These are phyloP conservation scores for Aspergillus fijiensis DNA, from an alignment of 2,329 filamentous ascomycete species.

Conservation along the genomic window DNA sequence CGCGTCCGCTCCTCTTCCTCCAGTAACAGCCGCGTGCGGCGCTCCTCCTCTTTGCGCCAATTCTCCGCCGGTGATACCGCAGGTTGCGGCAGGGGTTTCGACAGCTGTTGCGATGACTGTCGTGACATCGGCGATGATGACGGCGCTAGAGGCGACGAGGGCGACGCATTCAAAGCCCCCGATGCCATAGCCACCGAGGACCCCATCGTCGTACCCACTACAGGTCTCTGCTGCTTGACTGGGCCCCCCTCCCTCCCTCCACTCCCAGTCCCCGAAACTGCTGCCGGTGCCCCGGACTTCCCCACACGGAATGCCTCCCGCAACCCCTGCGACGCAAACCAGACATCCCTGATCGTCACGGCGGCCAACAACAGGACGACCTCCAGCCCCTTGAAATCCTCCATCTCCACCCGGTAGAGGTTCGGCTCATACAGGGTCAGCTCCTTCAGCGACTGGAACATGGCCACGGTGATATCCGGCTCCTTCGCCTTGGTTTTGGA, in stretches of 20 bases:
- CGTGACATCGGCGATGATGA: not conserved
- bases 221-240: not conserved
- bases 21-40: constrained; percentile 52
- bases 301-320: constrained; percentile 67
- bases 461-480: constrained; percentile 90
- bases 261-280: not conserved
- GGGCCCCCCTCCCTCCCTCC: not conserved
- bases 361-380: constrained; percentile 68
- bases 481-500: constrained; percentile 79
- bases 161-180: not conserved
- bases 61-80: constrained; percentile 9
- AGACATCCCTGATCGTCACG: constrained; percentile 62
- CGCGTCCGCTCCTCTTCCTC: constrained; percentile 55
- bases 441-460: constrained; percentile 74
- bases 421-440: constrained; percentile 94
- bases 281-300: not conserved
- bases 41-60: constrained; percentile 45
- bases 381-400: constrained; percentile 91
- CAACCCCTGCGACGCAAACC: constrained; percentile 55
- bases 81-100: not conserved
- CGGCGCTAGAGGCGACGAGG: not conserved
- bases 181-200: not conserved
- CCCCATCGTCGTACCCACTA: not conserved
- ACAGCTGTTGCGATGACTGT: not conserved
- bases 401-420: constrained; percentile 81